Conservation (phyloP, 169 alveolate species). For the Plasmodium vinckei region DNA sequence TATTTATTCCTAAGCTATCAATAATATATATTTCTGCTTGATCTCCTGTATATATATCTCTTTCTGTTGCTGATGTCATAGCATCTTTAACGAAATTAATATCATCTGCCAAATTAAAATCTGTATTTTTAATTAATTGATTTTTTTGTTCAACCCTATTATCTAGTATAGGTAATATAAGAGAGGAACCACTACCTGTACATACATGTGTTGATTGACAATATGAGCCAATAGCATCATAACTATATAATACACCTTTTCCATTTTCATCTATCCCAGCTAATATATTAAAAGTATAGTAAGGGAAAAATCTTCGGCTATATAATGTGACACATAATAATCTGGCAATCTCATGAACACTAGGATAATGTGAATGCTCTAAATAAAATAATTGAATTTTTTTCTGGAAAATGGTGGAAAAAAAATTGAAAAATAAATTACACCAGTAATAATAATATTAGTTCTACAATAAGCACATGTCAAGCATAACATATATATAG, state of each 20-base stretch:
- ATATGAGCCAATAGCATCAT: constrained; percentile 95
- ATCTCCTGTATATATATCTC: constrained; percentile 96
- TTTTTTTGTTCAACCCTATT: constrained; percentile 83
- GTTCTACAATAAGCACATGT: too few species aligned
- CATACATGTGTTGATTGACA: constrained; percentile 90
- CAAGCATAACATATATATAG: too few species aligned
- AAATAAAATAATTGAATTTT: constrained; percentile 89
- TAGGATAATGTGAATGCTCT: constrained; percentile 90
- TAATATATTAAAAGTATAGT: constrained; percentile 92
- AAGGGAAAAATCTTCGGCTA: constrained; percentile 95
- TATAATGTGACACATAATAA: constrained; percentile 92
- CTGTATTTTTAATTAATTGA: constrained; percentile 79
- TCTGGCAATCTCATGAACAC: constrained; percentile 91
- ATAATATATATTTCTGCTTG: constrained; percentile 84
- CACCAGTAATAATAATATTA: not conserved
- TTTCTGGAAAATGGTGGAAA: constrained; percentile 79
- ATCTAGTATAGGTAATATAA: constrained; percentile 93
- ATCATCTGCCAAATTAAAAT: constrained; percentile 80
- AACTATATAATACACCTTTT: constrained; percentile 91
- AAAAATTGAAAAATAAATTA: not conserved
- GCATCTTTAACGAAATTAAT: constrained; percentile 93
- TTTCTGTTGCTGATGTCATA: constrained; percentile 93
- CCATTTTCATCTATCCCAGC: constrained; percentile 88
- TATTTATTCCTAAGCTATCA: constrained; percentile 78
- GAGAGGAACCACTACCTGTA: constrained; percentile 92